A percentile compares a stretch with the other conserved stretches of the same genome.
These are phyloP conservation scores for Alternaria viburni DNA, from an alignment of 2,329 filamentous ascomycete species.

Conservation along the genomic window DNA sequence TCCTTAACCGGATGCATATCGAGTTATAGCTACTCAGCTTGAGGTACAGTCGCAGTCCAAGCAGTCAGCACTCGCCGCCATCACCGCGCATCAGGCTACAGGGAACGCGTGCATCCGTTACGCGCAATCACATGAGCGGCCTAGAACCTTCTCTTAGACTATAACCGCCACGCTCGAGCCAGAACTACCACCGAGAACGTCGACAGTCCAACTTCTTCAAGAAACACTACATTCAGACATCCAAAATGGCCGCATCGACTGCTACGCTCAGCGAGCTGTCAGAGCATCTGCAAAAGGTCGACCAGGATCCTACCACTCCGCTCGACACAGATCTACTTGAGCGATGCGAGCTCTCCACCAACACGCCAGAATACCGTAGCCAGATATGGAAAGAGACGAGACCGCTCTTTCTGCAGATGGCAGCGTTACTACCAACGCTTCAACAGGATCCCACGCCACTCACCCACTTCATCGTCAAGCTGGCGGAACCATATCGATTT, in stretches of 20 bases:
- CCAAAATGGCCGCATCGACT: constrained; percentile 27
- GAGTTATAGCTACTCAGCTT: neutral
- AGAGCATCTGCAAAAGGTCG: constrained; percentile 54
- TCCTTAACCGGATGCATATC: neutral
- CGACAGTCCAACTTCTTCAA: neutral
- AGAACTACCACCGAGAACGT: neutral
- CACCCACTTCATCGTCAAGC: constrained; percentile 59
- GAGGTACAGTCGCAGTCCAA: neutral
- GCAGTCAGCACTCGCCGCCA: neutral
- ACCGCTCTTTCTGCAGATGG: constrained; percentile 54
- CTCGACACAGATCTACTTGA: constrained; percentile 59
- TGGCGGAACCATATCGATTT: constrained; percentile 53
- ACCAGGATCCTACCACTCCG: constrained; percentile 51
- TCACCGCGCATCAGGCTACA: constrained; percentile 10
- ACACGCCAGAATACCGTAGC: constrained; percentile 38
- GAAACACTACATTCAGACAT: neutral
- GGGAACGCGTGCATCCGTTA: constrained; percentile 15
- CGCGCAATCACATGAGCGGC: constrained; percentile 40
- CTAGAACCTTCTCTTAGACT: constrained; percentile 34
- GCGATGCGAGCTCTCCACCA: constrained; percentile 54
- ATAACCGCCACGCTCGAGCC: constrained; percentile 15
- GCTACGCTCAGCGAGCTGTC: constrained; percentile 42
- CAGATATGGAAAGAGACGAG: constrained; percentile 38
- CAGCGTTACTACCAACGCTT: constrained; percentile 58
- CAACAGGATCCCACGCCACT: constrained; percentile 65